Percentiles rank a stretch among this genome's conserved stretches.
These are phyloP conservation scores for Phytopythium vexans DNA, from an alignment of 352 stramenopile species.

Conservation along the genomic window DNA sequence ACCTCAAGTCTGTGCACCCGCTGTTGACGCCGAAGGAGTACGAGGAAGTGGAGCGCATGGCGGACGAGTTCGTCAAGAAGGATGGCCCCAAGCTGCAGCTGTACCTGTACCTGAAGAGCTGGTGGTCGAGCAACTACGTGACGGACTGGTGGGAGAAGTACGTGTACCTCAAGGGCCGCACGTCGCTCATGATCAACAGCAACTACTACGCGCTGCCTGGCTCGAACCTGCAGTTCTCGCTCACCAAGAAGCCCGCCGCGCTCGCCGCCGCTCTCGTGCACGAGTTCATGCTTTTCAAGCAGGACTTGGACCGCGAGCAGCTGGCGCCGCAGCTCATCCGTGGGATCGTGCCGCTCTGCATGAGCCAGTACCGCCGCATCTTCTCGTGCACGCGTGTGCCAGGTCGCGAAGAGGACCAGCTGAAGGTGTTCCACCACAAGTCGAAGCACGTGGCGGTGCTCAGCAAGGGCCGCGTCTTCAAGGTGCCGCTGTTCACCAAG, in stretches of 20 bases:
- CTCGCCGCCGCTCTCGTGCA: slow-evolving; percentile 67
- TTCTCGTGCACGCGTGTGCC: slow-evolving; percentile 89
- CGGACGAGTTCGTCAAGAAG: slow-evolving; percentile 80
- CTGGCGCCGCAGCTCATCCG: slow-evolving; percentile 79
- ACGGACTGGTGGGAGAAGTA: slow-evolving; percentile 91
- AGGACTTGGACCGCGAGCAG: slow-evolving; percentile 81
- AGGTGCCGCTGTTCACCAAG: slow-evolving; percentile 84
- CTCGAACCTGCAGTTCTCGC: slow-evolving; percentile 56
- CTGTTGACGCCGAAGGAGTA: slow-evolving; percentile 88
- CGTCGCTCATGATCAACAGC: slow-evolving; percentile 90
- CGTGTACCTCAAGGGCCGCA: slow-evolving; percentile 86
- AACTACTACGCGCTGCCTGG: slow-evolving; percentile 89
- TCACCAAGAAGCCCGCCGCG: slow-evolving; percentile 57
- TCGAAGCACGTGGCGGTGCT: slow-evolving; percentile 89
- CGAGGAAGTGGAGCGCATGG: slow-evolving; percentile 79
- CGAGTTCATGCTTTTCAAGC: slow-evolving; percentile 86
- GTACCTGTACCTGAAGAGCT: slow-evolving; percentile 90
- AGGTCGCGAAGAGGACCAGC: slow-evolving; percentile 75
- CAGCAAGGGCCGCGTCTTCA: slow-evolving; percentile 85
- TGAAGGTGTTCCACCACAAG: slow-evolving; percentile 69
- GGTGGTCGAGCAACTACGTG: slow-evolving; percentile 88
- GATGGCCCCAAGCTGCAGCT: slow-evolving; percentile 90
- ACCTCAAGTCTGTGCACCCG: slow-evolving; percentile 91
- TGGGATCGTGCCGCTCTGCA: slow-evolving; percentile 87
- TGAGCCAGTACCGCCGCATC: slow-evolving; percentile 89